Evolutionary conservation across 164 flowering plant species (phyloP).

Genomic region (Nymphaea thermarum): DNA sequence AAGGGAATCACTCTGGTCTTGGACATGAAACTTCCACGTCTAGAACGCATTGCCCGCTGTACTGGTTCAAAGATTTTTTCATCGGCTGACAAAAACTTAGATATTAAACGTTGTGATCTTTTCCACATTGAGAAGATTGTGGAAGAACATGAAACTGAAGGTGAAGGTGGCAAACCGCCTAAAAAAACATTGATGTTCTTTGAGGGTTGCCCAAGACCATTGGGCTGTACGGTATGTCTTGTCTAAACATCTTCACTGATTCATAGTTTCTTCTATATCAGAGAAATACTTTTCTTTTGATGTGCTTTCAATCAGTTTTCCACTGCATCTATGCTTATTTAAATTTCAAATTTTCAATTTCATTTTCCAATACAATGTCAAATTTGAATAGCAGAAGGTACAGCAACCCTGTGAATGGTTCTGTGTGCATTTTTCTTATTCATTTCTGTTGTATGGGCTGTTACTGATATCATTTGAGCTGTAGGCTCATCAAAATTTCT

Average conservation of each 20-base stretch:
- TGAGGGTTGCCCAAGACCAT: slow-evolving; percentile 73
- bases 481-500: no score
- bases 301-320: no score
- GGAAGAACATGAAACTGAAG: slow-evolving; percentile 44
- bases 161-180: slow-evolving; percentile 58
- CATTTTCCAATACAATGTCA: no score
- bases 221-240: slow-evolving; percentile 80
- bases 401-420: no score
- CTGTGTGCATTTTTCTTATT: no score
- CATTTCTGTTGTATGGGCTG: no score
- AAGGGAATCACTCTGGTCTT: slow-evolving; percentile 76
- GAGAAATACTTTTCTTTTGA: no score
- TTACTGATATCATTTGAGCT: no score
- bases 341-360: no score
- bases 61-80: slow-evolving; percentile 68
- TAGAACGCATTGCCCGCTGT: slow-evolving; percentile 74
- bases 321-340: no score
- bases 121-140: slow-evolving; percentile 65
- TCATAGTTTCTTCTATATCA: no score
- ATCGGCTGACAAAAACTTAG: slow-evolving; percentile 35
- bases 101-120: slow-evolving; percentile 67
- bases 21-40: slow-evolving; percentile 92
- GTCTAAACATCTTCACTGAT: background rate
- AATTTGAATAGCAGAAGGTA: no score
- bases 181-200: slow-evolving; percentile 84